These are phyloP conservation scores for Solanum medicagineum DNA, from an alignment of 257 asterid genomes.

Conservation along the genomic window DNA sequence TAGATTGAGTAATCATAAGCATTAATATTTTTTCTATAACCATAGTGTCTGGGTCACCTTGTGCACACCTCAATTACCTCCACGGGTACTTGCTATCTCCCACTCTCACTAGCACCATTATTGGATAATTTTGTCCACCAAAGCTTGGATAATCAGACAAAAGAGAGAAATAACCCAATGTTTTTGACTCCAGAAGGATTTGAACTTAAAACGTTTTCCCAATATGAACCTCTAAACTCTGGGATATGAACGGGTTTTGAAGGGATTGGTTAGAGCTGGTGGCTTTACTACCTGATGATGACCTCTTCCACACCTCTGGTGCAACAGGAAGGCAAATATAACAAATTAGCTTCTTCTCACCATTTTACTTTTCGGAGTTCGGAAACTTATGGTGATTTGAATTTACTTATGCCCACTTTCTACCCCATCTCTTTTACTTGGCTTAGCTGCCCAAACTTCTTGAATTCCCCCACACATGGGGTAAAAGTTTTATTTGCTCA, in stretches of 20 bases:
- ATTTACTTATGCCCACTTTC: background rate
- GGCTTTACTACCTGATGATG: background rate
- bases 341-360: background rate
- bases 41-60: background rate
- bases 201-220: background rate
- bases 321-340: background rate
- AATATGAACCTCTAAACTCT: background rate
- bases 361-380: background rate
- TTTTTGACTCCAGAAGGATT: background rate
- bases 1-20: background rate
- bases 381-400: background rate
- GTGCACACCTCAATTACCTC: background rate
- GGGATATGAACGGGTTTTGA: background rate
- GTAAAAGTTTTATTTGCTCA: background rate
- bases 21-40: background rate
- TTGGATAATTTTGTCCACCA: background rate
- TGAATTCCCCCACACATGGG: background rate
- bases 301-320: background rate
- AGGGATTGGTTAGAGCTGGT: background rate
- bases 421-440: background rate
- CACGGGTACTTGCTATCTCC: background rate
- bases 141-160: background rate
- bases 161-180: background rate
- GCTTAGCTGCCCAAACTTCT: background rate
- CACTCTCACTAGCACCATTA: background rate